A percentile compares a stretch with the other conserved stretches of the same genome.
phyloP scores from a whole-genome alignment of 352 stramenopile genomes.

The Pythium sp. region DNA sequence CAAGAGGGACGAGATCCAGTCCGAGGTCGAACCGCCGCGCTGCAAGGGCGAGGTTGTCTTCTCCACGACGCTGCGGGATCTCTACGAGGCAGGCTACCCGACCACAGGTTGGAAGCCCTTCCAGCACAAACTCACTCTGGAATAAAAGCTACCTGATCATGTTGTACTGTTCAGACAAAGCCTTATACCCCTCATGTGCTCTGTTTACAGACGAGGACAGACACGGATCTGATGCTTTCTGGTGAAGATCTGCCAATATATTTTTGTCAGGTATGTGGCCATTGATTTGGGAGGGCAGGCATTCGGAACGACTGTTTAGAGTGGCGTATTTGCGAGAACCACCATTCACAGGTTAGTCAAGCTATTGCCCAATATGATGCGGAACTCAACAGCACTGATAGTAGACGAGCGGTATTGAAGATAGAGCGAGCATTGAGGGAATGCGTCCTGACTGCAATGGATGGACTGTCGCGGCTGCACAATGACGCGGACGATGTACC shows the following conservation, averaged over 20 bases:
- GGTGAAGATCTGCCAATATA: neutral
- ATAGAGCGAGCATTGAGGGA: neutral
- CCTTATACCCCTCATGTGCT: neutral
- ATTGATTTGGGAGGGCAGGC: neutral
- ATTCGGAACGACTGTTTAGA: conserved; percentile 7
- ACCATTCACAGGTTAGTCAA: neutral
- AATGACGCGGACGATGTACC: neutral
- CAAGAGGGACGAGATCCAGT: neutral
- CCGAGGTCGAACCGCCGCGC: neutral
- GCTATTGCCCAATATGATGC: neutral
- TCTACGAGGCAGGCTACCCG: conserved; percentile 15
- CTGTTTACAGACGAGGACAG: neutral
- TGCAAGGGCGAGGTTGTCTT: conserved; percentile 19
- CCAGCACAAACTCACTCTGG: conserved; percentile 12
- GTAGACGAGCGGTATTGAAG: neutral
- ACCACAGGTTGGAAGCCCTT: conserved; percentile 9
- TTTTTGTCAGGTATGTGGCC: neutral
- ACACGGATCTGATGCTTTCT: neutral
- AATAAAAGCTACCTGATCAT: conserved; percentile 2
- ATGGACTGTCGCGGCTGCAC: neutral
- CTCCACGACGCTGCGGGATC: conserved; percentile 10
- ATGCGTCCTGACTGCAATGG: neutral
- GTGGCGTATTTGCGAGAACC: neutral
- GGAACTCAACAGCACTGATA: neutral
- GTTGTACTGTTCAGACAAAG: neutral